Percentiles rank a stretch among this genome's conserved stretches.
phyloP scores from a whole-genome alignment of 768 basidiomycete genomes.

The Pholiota conissans region DNA sequence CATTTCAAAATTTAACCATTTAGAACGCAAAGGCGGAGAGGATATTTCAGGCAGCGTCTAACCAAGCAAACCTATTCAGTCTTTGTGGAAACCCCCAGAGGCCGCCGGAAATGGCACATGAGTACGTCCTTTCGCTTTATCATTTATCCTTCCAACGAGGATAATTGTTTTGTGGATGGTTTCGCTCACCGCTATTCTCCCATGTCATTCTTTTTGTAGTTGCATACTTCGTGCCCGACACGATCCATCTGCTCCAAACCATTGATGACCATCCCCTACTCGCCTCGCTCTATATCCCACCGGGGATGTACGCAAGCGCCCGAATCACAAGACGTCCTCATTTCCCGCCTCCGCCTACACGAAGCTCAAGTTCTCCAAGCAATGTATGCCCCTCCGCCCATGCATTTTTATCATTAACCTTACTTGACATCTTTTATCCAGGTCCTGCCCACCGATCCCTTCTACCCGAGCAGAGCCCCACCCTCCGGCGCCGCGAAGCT shows the following conservation, averaged over 20 bases:
- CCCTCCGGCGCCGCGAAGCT: neutral
- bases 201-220: constrained; percentile 39
- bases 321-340: constrained; percentile 41
- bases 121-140: constrained; percentile 42
- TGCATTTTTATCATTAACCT: neutral
- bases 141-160: neutral
- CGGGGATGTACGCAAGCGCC: constrained; percentile 64
- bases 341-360: neutral
- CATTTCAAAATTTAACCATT: neutral
- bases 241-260: constrained; percentile 52
- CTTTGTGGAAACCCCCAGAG: constrained; percentile 62
- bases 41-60: constrained; percentile 31
- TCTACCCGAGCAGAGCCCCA: neutral
- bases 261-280: constrained; percentile 62
- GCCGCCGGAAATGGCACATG: constrained; percentile 81
- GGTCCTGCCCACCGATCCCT: neutral
- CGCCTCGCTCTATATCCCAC: constrained; percentile 52
- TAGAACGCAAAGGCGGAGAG: constrained; percentile 8
- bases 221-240: constrained; percentile 74
- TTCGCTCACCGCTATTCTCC: neutral
- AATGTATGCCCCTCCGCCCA: neutral
- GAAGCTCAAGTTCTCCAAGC: neutral
- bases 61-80: constrained; percentile 84
- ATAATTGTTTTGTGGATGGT: neutral
- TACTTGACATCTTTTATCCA: neutral